These are phyloP conservation scores for Flammula alnicola DNA, from an alignment of 1,284 basidiomycete species.

Conservation along the genomic window DNA sequence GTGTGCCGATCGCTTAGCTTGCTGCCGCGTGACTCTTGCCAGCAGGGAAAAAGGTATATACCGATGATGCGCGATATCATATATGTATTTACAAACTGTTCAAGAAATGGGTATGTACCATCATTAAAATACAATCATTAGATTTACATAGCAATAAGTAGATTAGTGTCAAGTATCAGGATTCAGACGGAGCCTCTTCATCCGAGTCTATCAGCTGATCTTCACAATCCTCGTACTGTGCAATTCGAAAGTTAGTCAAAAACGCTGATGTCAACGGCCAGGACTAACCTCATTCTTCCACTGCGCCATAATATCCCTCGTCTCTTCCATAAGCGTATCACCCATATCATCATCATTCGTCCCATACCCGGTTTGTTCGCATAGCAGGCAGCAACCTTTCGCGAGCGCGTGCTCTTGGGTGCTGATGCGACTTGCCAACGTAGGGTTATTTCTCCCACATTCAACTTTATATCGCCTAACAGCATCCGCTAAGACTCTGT, in stretches of 20 bases:
- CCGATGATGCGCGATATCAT: too few relatives aligned
- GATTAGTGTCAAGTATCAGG: too few relatives aligned
- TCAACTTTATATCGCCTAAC: constrained; percentile 43
- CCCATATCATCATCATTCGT: constrained; percentile 41
- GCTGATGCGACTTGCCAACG: constrained; percentile 36
- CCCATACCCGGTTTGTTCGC: constrained; percentile 47
- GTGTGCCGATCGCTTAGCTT: too few relatives aligned
- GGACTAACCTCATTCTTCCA: constrained; percentile 44
- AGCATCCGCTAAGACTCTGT: constrained; percentile 38
- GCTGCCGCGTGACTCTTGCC: too few relatives aligned
- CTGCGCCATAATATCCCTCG: constrained; percentile 38
- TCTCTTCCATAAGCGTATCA: constrained; percentile 38
- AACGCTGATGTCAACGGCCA: not conserved
- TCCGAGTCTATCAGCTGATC: constrained; percentile 30
- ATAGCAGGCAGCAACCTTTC: constrained; percentile 44
- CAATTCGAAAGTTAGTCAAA: not conserved
- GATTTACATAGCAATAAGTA: too few relatives aligned
- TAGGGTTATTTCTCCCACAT: constrained; percentile 34
- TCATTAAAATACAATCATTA: too few relatives aligned
- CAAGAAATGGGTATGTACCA: too few relatives aligned
- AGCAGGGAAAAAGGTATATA: too few relatives aligned
- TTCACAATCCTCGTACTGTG: constrained; percentile 30
- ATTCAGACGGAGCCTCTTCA: too few relatives aligned
- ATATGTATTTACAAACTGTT: too few relatives aligned
- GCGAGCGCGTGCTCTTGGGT: constrained; percentile 41